Percentiles rank a stretch among this genome's conserved stretches.
Conservation (phyloP, 2,329 filamentous ascomycete genomes). For the Penicillium palitans region DNA sequence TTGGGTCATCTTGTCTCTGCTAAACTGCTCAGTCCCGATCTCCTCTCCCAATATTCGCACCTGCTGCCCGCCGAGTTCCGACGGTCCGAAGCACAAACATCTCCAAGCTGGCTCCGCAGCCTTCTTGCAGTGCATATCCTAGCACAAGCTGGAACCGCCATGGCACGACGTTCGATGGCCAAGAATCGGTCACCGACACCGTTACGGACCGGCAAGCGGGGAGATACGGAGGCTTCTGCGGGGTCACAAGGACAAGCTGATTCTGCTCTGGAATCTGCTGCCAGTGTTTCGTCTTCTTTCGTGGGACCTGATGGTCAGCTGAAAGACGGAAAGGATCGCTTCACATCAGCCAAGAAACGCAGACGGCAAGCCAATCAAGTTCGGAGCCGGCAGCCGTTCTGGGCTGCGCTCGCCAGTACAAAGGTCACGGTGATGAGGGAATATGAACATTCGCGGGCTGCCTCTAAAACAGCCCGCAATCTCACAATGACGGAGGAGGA, state of each 20-base stretch:
- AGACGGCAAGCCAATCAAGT: constrained; percentile 90
- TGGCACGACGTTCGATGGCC: constrained; percentile 49
- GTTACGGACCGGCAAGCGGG: constrained; percentile 44
- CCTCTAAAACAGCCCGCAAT: constrained; percentile 41
- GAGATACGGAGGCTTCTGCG: constrained; percentile 48
- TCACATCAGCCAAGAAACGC: constrained; percentile 72
- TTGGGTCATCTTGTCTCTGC: constrained; percentile 46
- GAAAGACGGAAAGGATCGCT: constrained; percentile 58
- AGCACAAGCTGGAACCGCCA: constrained; percentile 50
- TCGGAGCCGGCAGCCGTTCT: constrained; percentile 84
- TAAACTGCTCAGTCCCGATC: constrained; percentile 46
- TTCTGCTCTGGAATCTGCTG: constrained; percentile 45
- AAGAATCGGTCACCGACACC: constrained; percentile 45
- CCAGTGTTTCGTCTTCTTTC: constrained; percentile 43
- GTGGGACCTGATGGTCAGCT: constrained; percentile 46
- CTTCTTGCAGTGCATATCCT: constrained; percentile 52
- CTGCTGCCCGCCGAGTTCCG: constrained; percentile 48
- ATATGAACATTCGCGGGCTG: constrained; percentile 70
- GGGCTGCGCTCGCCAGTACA: constrained; percentile 91
- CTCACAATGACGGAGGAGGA: constrained; percentile 45
- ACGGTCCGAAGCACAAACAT: constrained; percentile 43
- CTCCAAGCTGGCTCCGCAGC: constrained; percentile 49
- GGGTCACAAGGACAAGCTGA: constrained; percentile 45
- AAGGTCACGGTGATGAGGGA: constrained; percentile 96
- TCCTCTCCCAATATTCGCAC: constrained; percentile 45